phyloP scores from a whole-genome alignment of 2,329 filamentous ascomycete species.

The Aspergillus terreus region DNA sequence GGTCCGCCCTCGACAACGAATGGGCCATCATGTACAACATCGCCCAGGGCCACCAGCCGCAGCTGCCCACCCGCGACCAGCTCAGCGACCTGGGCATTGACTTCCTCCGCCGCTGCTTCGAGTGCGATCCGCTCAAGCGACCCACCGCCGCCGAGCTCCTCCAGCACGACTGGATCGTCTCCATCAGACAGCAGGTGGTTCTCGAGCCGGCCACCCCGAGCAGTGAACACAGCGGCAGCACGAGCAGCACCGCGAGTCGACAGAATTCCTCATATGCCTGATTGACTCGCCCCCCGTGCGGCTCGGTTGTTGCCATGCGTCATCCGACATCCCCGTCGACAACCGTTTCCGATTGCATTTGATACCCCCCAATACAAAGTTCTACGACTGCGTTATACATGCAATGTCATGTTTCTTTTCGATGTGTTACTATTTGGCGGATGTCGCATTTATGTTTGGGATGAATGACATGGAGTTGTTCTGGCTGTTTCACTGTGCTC shows the following conservation, averaged over 20 bases:
- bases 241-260: constrained; percentile 25
- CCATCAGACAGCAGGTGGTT: constrained; percentile 46
- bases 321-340: not conserved
- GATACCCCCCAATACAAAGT: not conserved
- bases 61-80: constrained; percentile 77
- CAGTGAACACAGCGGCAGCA: constrained; percentile 39
- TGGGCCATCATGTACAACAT: constrained; percentile 99
- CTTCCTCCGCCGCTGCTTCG: constrained; percentile 83
- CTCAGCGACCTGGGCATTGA: constrained; percentile 80
- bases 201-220: constrained; percentile 39
- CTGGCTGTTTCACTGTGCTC: no score
- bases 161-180: constrained; percentile 83
- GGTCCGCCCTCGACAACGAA: constrained; percentile 95
- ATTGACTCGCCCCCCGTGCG: not conserved
- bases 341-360: constrained; percentile 1
- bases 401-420: not conserved
- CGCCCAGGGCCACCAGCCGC: constrained; percentile 89
- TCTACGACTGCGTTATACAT: not conserved
- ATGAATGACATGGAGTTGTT: not conserved
- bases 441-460: no score
- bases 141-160: constrained; percentile 83
- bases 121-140: constrained; percentile 73
- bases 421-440: not conserved
- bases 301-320: not conserved
- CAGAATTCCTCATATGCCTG: constrained; percentile 27